Base-by-base conservation (phyloP, 1,284 basidiomycete species). In the Cutaneotrichosporon cutaneum region DNA sequence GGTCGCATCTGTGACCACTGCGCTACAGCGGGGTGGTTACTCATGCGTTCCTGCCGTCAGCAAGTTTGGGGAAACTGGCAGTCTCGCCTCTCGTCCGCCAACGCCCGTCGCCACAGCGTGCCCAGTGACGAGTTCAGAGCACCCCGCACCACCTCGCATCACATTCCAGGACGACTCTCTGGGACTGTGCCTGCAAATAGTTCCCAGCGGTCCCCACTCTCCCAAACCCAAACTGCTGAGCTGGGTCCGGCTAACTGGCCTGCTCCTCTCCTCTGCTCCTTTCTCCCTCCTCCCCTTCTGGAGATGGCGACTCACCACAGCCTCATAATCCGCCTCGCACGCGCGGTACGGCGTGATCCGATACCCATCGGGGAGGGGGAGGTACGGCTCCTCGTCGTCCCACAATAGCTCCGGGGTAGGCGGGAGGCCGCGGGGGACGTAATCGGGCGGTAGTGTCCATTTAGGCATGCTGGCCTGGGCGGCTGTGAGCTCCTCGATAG, bases 371-470 rank as follows among this genome's bases (percentile, higher is more conserved):
- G 26, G 18, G 27, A 52, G 18, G 4, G 26, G 27, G 27, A 39
- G 52, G 33, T 54, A 54, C 13, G 52, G 52, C 32, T 54, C 33
- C n/a, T 54, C 35, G n/a, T 33, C 33, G 21, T 33, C 50, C 50
- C 50, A 52, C 50, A n/a, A 5, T 9, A 52, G 50, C 30, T 52
- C 50, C n/a, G 50, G 50, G 18, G 50, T 21, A 21, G 50, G 50
- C 9, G 50, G 50, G 16, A 52, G 30, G 27, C 27, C 27, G 2
- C 8, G 50, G 18, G 47, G 47, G 11, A 32, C 30, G 10, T 27
- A 52, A 14, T 33, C 30, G 18, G 26, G 27, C 4, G 16, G 27
- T 16, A 32, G 27, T 14, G 50, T 32, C 27, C 18, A 52, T 4
- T 21, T 21, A 30, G 50, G 52, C 32, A 18, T 14, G n/a, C 18